These are phyloP conservation scores for Carex littledalei DNA, from an alignment of 176 grass and related monocot species.

Conservation along the genomic window DNA sequence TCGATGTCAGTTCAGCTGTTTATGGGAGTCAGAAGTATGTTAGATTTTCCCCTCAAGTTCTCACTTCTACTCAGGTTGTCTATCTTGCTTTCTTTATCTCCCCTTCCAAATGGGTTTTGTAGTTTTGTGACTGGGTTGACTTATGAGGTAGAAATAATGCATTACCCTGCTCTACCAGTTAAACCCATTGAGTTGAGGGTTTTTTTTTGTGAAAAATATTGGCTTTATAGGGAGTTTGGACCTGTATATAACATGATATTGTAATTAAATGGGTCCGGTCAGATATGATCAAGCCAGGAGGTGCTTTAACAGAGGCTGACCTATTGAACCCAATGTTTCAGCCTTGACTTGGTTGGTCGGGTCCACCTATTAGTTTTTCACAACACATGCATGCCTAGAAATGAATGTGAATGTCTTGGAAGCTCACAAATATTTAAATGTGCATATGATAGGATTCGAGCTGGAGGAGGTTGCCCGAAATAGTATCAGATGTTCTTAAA, in stretches of 20 bases:
- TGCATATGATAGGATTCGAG: constrained; percentile 43
- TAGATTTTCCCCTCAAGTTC: constrained; percentile 80
- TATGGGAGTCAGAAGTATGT: constrained; percentile 77
- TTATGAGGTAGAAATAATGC: background rate
- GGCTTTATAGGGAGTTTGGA: background rate
- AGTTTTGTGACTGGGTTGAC: background rate
- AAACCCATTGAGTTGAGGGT: background rate
- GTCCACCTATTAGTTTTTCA: background rate
- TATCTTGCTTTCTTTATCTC: background rate
- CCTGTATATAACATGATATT: background rate
- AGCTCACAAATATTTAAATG: background rate
- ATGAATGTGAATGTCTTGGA: background rate
- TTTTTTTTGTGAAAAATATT: background rate
- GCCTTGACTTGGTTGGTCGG: background rate
- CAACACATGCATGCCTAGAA: background rate
- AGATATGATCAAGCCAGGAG: background rate
- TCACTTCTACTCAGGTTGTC: constrained; percentile 58
- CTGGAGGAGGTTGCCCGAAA: constrained; percentile 40
- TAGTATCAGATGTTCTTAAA: constrained; percentile 54
- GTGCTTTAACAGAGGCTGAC: background rate
- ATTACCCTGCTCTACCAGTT: background rate
- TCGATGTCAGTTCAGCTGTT: constrained; percentile 93
- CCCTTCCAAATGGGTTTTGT: background rate
- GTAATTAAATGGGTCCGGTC: background rate
- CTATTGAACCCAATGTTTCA: background rate